Base-by-base conservation (phyloP, 306 rosid species). In the Cotoneaster glaucophyllus region DNA sequence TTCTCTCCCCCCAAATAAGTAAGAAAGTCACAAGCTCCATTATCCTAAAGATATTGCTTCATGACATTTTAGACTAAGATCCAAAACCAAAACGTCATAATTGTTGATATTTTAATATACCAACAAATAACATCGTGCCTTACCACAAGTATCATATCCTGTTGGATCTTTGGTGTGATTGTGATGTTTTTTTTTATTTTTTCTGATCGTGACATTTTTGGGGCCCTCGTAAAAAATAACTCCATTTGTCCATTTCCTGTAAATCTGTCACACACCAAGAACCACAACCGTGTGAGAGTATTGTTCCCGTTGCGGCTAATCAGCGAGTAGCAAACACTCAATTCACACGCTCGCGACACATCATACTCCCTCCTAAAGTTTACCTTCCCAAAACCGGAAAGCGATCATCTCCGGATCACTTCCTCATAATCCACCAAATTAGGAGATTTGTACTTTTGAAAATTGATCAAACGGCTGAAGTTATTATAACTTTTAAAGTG, bases 311-410 rank as follows among this genome's bases (percentile, higher is more conserved):
- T 37, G 45, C 12, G 19, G 43, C 74, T 67, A 71, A 4, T 32
- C 4, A 32, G 69, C 78, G 44, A 84, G 83, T 24, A 31, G 8
- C 72, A 79, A 70, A 88, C 96, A 67, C 90, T 71, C 10, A 15
- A 13, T 77, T 73, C 83, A 81, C 87, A 84, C 87, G 81, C 77
- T 24, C 53, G 2, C 75, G 21, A 70, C 74, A 2, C 74, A 28
- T 26, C 56, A 22, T 48, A 14, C 44, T 41, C 12, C 43, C 43
- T 2, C 43, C 53, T 12, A 13, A 45, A 45, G 52, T 45, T 0
- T 31, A 1, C 28, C 17, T 6, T 31, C 32, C 31, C 32, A 24
- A 59, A 12, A 59, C 2, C 9, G 12, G 25, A 5, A 25, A 24
- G 39, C 8, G 0, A 4, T 32, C 34, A 28, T 28, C 2, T 28